Conservation (phyloP, 345 rosid species). For the Hibiscus tridactylites region DNA sequence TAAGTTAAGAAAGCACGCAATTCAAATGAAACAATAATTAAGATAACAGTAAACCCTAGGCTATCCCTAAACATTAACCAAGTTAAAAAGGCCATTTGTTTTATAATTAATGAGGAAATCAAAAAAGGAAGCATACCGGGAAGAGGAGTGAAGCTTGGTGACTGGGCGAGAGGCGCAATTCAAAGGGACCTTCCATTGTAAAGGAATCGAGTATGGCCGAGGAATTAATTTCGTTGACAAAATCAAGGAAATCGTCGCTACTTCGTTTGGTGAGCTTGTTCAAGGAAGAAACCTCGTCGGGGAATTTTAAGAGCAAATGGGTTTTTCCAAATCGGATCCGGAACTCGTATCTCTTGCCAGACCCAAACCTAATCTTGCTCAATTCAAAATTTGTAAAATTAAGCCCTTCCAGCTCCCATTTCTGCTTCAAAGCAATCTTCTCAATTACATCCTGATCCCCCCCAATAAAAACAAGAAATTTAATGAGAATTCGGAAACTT, state of each 20-base stretch:
- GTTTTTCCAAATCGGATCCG: conserved; percentile 57
- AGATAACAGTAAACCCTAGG: neutral
- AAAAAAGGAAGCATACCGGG: conserved; percentile 33
- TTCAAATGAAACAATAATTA: neutral
- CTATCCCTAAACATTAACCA: neutral
- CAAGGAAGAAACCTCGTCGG: conserved; percentile 48
- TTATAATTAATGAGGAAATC: neutral
- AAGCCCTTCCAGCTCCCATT: conserved; percentile 44
- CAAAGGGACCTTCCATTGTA: conserved; percentile 60
- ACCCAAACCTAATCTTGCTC: conserved; percentile 37
- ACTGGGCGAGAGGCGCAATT: conserved; percentile 36
- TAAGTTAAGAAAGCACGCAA: neutral
- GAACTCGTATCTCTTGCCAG: conserved; percentile 43
- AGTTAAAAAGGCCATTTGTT: too few relatives aligned
- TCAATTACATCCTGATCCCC: conserved; percentile 51
- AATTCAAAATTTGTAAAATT: conserved; percentile 35
- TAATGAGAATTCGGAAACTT: neutral
- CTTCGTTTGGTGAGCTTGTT: conserved; percentile 23
- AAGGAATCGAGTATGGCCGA: conserved; percentile 34
- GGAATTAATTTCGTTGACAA: conserved; percentile 30
- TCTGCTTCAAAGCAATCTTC: conserved; percentile 44
- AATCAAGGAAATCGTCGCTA: conserved; percentile 28
- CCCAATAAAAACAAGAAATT: neutral
- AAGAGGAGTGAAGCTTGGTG: conserved; percentile 36
- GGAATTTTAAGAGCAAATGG: conserved; percentile 37